Evolutionary conservation across 2,329 filamentous ascomycete genomes (phyloP).

Genomic region (Alternaria sp.): DNA sequence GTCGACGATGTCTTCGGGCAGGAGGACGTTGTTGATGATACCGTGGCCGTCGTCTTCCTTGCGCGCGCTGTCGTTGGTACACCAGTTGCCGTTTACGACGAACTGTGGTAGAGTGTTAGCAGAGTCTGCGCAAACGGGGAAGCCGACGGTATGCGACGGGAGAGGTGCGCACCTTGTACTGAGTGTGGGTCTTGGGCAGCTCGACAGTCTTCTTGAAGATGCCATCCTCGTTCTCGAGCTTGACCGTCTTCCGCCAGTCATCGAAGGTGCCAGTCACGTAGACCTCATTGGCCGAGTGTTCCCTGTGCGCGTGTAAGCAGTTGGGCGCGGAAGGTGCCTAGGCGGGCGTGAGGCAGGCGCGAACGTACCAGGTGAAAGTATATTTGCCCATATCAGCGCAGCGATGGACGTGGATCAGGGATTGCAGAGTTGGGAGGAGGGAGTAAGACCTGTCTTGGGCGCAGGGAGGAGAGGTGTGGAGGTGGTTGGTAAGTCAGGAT

Average conservation of each 20-base stretch:
- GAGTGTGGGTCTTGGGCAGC: conserved; percentile 74
- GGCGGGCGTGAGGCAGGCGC: not conserved
- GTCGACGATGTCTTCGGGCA: conserved; percentile 70
- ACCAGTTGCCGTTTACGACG: conserved; percentile 92
- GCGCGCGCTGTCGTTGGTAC: conserved; percentile 78
- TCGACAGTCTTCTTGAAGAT: conserved; percentile 82
- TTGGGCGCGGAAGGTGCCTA: conserved; percentile 7
- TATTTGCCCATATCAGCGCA: conserved; percentile 66
- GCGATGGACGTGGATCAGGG: conserved; percentile 21
- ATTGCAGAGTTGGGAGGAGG: conserved; percentile 16
- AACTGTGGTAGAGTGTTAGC: conserved; percentile 66
- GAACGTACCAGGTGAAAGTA: conserved; percentile 71
- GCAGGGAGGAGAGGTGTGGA: conserved; percentile 21
- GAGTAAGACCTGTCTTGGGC: conserved; percentile 38
- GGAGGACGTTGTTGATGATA: conserved; percentile 93
- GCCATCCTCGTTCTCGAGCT: conserved; percentile 75
- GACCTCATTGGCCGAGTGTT: conserved; percentile 82
- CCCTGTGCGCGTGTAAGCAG: conserved; percentile 62
- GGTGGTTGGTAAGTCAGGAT: conserved; percentile 31
- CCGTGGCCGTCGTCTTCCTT: conserved; percentile 82
- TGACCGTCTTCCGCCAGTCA: conserved; percentile 86
- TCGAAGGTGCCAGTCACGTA: conserved; percentile 97
- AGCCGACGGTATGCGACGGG: conserved; percentile 2
- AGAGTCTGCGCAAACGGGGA: conserved; percentile 12
- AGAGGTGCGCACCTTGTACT: conserved; percentile 80